Base-by-base conservation (phyloP, 2,329 filamentous ascomycete species). In the Fonsecaea monophora region DNA sequence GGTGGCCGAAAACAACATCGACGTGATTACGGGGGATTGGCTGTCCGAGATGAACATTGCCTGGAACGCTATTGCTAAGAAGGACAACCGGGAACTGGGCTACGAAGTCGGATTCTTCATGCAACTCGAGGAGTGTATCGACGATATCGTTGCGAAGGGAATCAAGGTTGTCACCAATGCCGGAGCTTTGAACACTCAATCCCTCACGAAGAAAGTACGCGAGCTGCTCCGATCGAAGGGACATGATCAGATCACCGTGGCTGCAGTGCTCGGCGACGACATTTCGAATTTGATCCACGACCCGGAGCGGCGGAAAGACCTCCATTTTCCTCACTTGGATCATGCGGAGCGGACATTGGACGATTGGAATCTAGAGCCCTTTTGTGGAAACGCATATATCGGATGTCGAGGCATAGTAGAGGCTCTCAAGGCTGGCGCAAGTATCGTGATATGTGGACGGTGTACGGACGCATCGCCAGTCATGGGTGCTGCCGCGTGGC, bases 11-110 rank as follows among this genome's bases (percentile, higher is more conserved):
- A 18, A 15, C 18, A 65, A 76, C 48, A 75, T 81, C 12, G 83
- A 86, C 68, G 81, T 85, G 8, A 83, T 86, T 40, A 85, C 82
- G 0, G 83, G 83, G 7, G 84, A 86, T 67, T 85, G 83, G 71
- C 78, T 84, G 53, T 80, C 81, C n/a, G 81, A 80, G 79, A 69
- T 64, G 73, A 83, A 83, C 59, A 74, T 83, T n/a, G 81, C 81
- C 12, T 79, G 82, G 57, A 81, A 82, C 65, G 80, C 80, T 4
- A 74, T 73, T 42, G 61, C 68, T n/a, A 73, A 73, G 59, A 25
- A 30, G 2, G 40, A 62, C 3, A 60, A 72, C 37, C 68, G 68
- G 6, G 38, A 64, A 3, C 45, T 72, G 4, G 74, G 73, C 7
- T 74, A 74, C 40, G 74, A 74, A 60, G 37, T 60, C 50, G 71